Evolutionary conservation across 371 early-diverging fungal species (phyloP), one percentile per base, ranked within the genome.

Genomic region (Batrachochytrium dendrobatidis): DNA sequence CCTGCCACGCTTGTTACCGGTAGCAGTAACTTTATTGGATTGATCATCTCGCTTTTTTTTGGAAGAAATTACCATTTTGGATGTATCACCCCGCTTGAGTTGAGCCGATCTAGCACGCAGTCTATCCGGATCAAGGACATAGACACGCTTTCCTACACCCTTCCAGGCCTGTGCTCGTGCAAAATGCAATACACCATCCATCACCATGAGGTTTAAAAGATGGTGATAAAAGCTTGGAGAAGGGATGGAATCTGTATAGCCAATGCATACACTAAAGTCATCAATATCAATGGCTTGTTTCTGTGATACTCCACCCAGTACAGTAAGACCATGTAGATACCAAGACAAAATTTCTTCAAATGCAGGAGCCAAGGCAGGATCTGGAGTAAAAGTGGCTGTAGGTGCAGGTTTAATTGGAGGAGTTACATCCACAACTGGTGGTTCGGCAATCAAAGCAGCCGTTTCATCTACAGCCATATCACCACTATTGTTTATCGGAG

Each of bases 41-140:
- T 15, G 39, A 12, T 39, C 39, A n/a, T n/a, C 39, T 39, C 39
- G n/a, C n/a, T 12, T n/a, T 12, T n/a, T 39, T 39, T n/a, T n/a
- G 39, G 15, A 39, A 12, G 39, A 39, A 12, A 39, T n/a, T n/a
- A 39, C n/a, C 15, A 12, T n/a, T 12, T n/a, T 15, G 15, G 15
- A 39, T 39, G 39, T 39, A 39, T n/a, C 12, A n/a, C 39, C 39
- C 15, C 39, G n/a, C n/a, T n/a, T n/a, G 39, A 39, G 15, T 39
- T n/a, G 39, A n/a, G 39, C 39, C 15, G 39, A 39, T 39, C 39
- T n/a, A n/a, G 39, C 39, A n/a, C 39, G 39, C n/a, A n/a, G n/a
- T n/a, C n/a, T n/a, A n/a, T n/a, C n/a, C n/a, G n/a, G n/a, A n/a
- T n/a, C n/a, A n/a, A n/a, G n/a, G n/a, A n/a, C n/a, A n/a, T n/a